Base-by-base conservation (phyloP, 1,284 basidiomycete genomes). In the Vanrija pseudolonga region DNA sequence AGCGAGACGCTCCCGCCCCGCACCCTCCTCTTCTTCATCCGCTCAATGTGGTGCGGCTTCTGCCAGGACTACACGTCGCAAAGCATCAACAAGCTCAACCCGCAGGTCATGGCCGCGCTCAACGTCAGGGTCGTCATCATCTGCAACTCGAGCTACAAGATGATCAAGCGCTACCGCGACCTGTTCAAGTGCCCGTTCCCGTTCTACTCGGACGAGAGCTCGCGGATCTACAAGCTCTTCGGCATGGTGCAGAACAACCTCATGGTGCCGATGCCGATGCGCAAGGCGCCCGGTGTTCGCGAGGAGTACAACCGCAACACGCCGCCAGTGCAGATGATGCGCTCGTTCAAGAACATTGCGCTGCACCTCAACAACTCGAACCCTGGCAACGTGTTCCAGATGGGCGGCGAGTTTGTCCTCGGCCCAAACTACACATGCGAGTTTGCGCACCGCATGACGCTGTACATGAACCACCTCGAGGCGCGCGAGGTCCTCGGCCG, bases 371-470 rank as follows among this genome's bases (percentile, higher is more conserved):
- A 67, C 44, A 41, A 73, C 0, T 65, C 57, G 24, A 71, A 70
- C 45, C 69, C 71, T 40, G 76, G 76, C 4, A 72, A 62, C 36
- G 57, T 74, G n/a, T 61, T 62, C 6, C 76, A 77, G 50, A 65
- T 76, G 8, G 76, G 76, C 9, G 76, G 76, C 28, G 75, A 77
- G 55, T 76, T 76, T 54, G 65, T 76, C 24, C 59, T 76, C 9
- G 56, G 57, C 0, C 57, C 66, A 1, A 65, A 64, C 3, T 65
- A 59, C 47, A 60, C 55, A 14, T 72, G 70, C 51, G 63, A 68
- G 4, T 76, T 74, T 56, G 73, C 72, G 4, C 74, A 76, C 52
- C 62, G 76, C 11, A 77, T 77, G 76, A 71, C 66, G 32, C 32
- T 32, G 32, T 32, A 32, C 32, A 14, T 15, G 32, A 32, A 32